Evolutionary conservation across 495 filamentous ascomycete species (phyloP), one percentile per base, ranked within the genome.

Genomic region (Penicillium psychrofluorescens): DNA sequence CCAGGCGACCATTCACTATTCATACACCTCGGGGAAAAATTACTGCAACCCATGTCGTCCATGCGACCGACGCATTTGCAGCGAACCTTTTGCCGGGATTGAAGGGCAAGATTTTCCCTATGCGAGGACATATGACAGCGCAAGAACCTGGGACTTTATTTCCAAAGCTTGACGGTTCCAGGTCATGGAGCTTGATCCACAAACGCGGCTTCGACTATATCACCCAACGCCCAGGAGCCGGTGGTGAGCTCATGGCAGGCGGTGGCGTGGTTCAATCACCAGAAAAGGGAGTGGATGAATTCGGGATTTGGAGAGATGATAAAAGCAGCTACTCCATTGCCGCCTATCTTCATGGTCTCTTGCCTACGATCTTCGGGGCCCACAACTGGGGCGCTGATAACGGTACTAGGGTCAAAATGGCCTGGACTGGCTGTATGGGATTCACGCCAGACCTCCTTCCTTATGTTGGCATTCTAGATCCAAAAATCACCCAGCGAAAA

Each of bases 31-130:
- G 62, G 6, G 68, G 69, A 10, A 35, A 31, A 6, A 65, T 72
- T 35, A 45, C 45, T 8, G 62, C 72, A 7, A 53, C 43, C 11
- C 61, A 70, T 36, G 46, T 77, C 28, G 45, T 79, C n/a, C 70
- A 73, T 49, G 67, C 71, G 15, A 76, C 70, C 16, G 76, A 77
- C 41, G 74, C 55, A 29, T 67, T 67, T 46, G 57, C 69, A 6
- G 45, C 68, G 0, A 64, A 74, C 34, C 62, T 76, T 11, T 52
- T 76, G 15, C 68, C 74, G 1, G 63, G 66, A 2, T 56, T 76
- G 11, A 53, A 54, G 33, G 66, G 67, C 2, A 66, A 60, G 35
- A 31, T 77, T 15, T 66, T 71, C 11, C 72, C 74, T 1, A 40
- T 64, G 0, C 64, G 38, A 11, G 38, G 38, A 7, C 38, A 40